A percentile compares a stretch with the other conserved stretches of the same genome.
phyloP scores from a whole-genome alignment of 345 rosid species.

The Rubroshorea leprosula region DNA sequence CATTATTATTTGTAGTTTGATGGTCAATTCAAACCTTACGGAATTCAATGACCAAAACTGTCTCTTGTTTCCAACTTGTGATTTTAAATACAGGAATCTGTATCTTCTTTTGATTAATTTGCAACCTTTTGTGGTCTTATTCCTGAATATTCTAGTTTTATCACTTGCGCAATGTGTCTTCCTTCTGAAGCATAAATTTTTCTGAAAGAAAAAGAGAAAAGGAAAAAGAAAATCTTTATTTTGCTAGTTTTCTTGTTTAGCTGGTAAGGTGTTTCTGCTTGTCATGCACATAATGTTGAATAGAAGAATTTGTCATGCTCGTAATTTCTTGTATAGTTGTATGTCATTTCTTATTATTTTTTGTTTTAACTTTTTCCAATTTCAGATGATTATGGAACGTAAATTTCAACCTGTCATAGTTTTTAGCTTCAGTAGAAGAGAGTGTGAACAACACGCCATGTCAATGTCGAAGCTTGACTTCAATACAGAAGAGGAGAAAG shows the following conservation, averaged over 20 bases:
- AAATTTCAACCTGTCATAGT: slow-evolving; percentile 93
- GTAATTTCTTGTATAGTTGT: neutral
- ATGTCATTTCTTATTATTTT: slow-evolving; percentile 1
- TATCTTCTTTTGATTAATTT: no score
- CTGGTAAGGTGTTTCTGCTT: neutral
- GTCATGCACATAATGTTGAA: neutral
- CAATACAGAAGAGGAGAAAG: slow-evolving; percentile 82
- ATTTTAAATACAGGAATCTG: no score
- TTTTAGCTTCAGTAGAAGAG: slow-evolving; percentile 99
- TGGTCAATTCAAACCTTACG: no score
- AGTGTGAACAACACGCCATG: slow-evolving; percentile 96
- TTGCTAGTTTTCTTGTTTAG: neutral
- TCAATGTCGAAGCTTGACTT: slow-evolving; percentile 98
- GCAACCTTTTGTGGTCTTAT: no score
- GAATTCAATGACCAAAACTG: no score
- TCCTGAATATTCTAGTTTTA: neutral
- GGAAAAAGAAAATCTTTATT: neutral
- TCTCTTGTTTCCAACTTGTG: no score
- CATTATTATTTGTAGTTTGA: no score
- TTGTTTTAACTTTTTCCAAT: slow-evolving; percentile 14
- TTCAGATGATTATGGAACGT: slow-evolving; percentile 95
- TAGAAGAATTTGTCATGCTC: neutral
- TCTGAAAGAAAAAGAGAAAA: no score
- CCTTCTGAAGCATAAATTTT: no score
- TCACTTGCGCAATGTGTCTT: neutral